Base-by-base conservation (phyloP, 345 rosid species). In the Gossypium raimondii region DNA sequence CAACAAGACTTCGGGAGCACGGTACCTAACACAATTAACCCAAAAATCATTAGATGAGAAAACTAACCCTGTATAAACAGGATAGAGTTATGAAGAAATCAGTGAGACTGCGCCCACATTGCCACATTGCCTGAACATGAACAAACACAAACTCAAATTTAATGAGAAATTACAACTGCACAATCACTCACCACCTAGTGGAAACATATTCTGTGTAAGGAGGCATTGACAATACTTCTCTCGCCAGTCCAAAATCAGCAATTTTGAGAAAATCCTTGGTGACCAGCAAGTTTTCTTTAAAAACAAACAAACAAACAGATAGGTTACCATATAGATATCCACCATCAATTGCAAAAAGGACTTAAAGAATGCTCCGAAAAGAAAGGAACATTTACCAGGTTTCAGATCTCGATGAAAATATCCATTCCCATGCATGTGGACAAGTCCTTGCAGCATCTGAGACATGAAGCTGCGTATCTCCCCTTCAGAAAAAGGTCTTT, bases 131-230 rank as follows among this genome's bases (percentile, higher is more conserved):
- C 53, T 24, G 64, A 27, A 52, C 38, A 44, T 12, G 20, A 22
- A 44, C 41, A 72, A 58, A 44, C 38, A 72, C 0, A 8, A 58
- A 56, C 56, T 11, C 50, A 55, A 11, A 71, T 18, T 14, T 50
- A 59, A 76, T 6, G 14, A 38, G 58, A 77, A 55, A 57, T 20
- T 22, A 18, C 20, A 67, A 61, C 14, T 3, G 4, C 43, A 11
- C 55, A n/a, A 62, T 8, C 13, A 78, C 89, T 82, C 78, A 90
- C 97, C 98, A 92, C 44, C 97, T 86, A 6, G 97, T 94, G 69
- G 98, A 94, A 64, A 94, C 98, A 87, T 94, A 94, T 85, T 94
- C 98, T 63, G 98, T 94, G 77, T 90, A 94, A 73, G 98, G 97
- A 81, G 98, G 97, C 83, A 78, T 65, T 63, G 98, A 94, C 29